These are phyloP conservation scores for Mycosphaerelloides madeirae DNA, from an alignment of 2,329 filamentous ascomycete species.

Conservation along the genomic window DNA sequence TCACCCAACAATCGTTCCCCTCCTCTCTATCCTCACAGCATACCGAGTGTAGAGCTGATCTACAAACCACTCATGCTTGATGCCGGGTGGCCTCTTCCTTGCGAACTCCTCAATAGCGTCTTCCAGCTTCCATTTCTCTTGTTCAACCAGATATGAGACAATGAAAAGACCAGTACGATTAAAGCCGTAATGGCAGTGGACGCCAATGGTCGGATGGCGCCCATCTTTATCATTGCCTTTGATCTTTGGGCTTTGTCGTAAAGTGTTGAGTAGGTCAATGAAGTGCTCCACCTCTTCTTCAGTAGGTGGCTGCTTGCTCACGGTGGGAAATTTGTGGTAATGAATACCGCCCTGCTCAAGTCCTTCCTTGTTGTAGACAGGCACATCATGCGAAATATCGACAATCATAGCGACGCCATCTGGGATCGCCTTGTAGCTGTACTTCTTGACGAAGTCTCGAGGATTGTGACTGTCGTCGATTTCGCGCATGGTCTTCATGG, in stretches of 20 bases:
- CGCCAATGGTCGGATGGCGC: slow-evolving; percentile 55
- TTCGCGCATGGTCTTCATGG: slow-evolving; percentile 89
- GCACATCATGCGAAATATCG: slow-evolving; percentile 86
- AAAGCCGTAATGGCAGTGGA: slow-evolving; percentile 95
- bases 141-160: slow-evolving; percentile 83
- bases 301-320: slow-evolving; percentile 81
- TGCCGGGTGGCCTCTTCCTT: slow-evolving; percentile 68
- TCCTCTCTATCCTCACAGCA: slow-evolving; percentile 34
- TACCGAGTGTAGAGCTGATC: slow-evolving; percentile 80
- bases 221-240: slow-evolving; percentile 35
- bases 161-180: slow-evolving; percentile 86
- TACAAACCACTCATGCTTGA: slow-evolving; percentile 83
- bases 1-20: slow-evolving; percentile 15
- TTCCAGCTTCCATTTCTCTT: slow-evolving; percentile 64
- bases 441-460: slow-evolving; percentile 62
- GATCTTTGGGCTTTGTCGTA: slow-evolving; percentile 33
- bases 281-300: slow-evolving; percentile 57
- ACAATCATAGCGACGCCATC: slow-evolving; percentile 52
- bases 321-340: slow-evolving; percentile 79
- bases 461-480: slow-evolving; percentile 81
- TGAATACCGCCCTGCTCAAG: slow-evolving; percentile 42
- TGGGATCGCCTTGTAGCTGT: slow-evolving; percentile 55
- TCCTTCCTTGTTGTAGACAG: slow-evolving; percentile 72
- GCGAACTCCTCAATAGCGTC: slow-evolving; percentile 78
- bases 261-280: slow-evolving; percentile 52